phyloP scores from a whole-genome alignment of 768 basidiomycete genomes.

The Steccherinum ochraceum region DNA sequence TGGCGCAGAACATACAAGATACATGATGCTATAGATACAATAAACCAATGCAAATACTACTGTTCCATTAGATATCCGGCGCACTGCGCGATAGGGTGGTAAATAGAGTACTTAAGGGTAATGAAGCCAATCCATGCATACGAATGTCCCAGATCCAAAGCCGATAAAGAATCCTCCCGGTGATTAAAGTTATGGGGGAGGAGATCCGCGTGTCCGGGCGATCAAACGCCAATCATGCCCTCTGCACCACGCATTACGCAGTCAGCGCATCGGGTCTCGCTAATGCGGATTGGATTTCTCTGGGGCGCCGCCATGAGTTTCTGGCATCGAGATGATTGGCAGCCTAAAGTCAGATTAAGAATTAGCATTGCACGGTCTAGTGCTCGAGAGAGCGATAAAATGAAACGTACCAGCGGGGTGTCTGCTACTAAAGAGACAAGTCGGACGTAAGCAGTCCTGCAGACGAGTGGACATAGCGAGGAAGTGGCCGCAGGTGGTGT shows the following conservation, averaged over 20 bases:
- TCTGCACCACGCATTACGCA: slow-evolving; percentile 27
- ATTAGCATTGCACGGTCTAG: not conserved
- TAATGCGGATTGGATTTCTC: slow-evolving; percentile 67
- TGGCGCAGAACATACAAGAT: not conserved
- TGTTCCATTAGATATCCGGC: not conserved
- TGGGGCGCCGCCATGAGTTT: slow-evolving; percentile 64
- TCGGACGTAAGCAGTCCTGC: slow-evolving; percentile 56
- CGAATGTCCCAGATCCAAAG: not conserved
- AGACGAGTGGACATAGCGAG: slow-evolving; percentile 61
- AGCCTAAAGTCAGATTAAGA: slow-evolving; percentile 21
- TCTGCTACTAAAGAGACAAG: slow-evolving; percentile 67
- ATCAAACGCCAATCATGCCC: slow-evolving; percentile 13
- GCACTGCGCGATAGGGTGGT: not conserved
- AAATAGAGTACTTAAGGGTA: not conserved
- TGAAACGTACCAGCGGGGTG: slow-evolving; percentile 46
- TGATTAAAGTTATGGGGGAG: not conserved
- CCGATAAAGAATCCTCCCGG: too few species aligned
- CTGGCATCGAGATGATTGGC: slow-evolving; percentile 48
- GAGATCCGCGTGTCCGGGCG: not conserved
- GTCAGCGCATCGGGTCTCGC: slow-evolving; percentile 38
- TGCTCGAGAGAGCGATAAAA: not conserved
- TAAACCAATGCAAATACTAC: not conserved
- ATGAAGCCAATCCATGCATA: not conserved
- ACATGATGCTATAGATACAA: not conserved
- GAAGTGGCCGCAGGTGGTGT: slow-evolving; percentile 67